Base-by-base conservation (phyloP, 129 eudicot genomes). In the Tagetes erecta region DNA sequence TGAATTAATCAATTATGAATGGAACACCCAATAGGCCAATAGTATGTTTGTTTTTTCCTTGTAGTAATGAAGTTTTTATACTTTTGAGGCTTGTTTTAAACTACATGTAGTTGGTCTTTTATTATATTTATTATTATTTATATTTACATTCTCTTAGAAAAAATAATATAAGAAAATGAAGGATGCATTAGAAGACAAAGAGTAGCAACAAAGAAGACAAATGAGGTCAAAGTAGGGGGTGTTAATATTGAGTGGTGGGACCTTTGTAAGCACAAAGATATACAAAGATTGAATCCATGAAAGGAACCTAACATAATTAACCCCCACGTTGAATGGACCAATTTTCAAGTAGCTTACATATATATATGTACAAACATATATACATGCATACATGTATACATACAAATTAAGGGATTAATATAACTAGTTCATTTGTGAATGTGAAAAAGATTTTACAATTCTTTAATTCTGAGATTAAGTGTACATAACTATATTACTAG, bases 151-250 rank as follows among this genome's bases (percentile, higher is more conserved):
- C 8, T 47, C 55, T 76, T 67, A 14, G 37, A 37, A n/a, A 74
- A 37, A 36, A 3, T 33, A 8, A 27, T 31, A 27, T 20, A 42
- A 31, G 37, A 58, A 50, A 62, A 38, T 12, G 62, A 69, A 49
- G 5, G 62, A 51, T 53, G 67, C 66, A 40, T 50, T 31, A 64
- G 67, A 50, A 78, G 82, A 71, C 73, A 79, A 78, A 42, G 73
- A 79, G 68, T 72, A 79, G 73, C 68, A 64, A 79, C 78, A 72
- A 72, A 52, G 67, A 71, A 71, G 78, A 78, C 82, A 72, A 71
- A 52, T 40, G 63, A 65, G 73, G 78, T 79, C 73, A 72, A 79
- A 64, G n/a, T 51, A 52, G 72, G 45, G 66, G 73, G 68, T 79
- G 77, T 78, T 75, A 10, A 62, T 41, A 79, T 68, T 64, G 73